Evolutionary conservation across 768 basidiomycete genomes (phyloP).

Genomic region (Collybiopsis luxurians): DNA sequence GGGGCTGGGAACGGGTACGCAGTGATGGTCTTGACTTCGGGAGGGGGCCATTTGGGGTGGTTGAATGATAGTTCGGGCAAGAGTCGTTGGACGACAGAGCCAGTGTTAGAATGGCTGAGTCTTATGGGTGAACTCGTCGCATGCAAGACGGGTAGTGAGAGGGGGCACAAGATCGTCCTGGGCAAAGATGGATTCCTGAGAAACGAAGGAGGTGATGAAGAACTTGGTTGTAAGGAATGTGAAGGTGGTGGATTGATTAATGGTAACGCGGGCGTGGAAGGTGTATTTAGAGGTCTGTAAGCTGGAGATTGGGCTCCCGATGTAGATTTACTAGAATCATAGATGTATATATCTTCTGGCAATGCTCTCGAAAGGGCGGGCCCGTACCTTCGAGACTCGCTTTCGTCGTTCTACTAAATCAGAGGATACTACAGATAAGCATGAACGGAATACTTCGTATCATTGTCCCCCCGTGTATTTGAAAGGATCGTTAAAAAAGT

Average conservation of each 20-base stretch:
- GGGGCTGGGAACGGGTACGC: constrained; percentile 51
- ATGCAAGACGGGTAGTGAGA: background rate
- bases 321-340: no score
- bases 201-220: constrained; percentile 1
- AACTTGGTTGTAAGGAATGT: constrained; percentile 2
- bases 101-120: constrained; percentile 38
- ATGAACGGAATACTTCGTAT: no score
- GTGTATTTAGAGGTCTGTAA: constrained; percentile 3
- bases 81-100: constrained; percentile 41
- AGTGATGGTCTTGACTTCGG: constrained; percentile 56
- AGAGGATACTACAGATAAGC: no score
- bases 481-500: no score
- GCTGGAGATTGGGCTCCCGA: no score
- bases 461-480: no score
- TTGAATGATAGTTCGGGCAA: constrained; percentile 50
- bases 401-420: no score
- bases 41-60: constrained; percentile 85
- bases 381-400: no score
- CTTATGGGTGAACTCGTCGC: constrained; percentile 8
- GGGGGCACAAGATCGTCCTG: background rate
- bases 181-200: constrained; percentile 1
- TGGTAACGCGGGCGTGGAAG: constrained; percentile 7
- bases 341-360: no score
- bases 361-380: no score
- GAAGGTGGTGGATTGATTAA: constrained; percentile 6